Conservation (phyloP, 2,329 filamentous ascomycete species). For the Ophiocordyceps unilateralis region DNA sequence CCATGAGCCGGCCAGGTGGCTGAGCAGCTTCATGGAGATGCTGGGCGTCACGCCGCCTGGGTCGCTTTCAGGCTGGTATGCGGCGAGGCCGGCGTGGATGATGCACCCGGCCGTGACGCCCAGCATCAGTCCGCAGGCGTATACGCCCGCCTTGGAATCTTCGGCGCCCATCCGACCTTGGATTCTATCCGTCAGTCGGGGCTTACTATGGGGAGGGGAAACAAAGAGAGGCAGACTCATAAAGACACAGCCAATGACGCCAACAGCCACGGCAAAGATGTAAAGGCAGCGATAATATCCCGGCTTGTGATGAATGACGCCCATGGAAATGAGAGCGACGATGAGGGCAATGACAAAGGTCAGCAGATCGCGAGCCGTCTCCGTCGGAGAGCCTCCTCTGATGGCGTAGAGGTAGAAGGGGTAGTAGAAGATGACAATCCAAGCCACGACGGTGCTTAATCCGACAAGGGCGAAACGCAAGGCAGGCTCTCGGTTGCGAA, state of each 20-base stretch:
- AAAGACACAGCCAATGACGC: neutral
- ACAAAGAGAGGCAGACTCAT: neutral
- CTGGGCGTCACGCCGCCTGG: conserved; percentile 8
- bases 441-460: conserved; percentile 4
- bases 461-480: conserved; percentile 12
- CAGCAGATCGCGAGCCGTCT: conserved; percentile 21
- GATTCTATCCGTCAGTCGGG: neutral
- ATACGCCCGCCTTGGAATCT: neutral
- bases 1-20: conserved; percentile 15
- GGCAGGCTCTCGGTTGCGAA: conserved; percentile 7
- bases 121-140: neutral
- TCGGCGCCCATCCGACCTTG: neutral
- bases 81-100: conserved; percentile 16
- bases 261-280: neutral
- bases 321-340: neutral
- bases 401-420: conserved; percentile 33
- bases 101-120: neutral
- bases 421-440: conserved; percentile 25
- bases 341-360: conserved; percentile 17
- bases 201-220: too few relatives aligned
- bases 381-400: conserved; percentile 19
- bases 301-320: neutral
- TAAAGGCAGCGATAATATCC: neutral
- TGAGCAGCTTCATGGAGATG: conserved; percentile 16
- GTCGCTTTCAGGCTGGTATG: conserved; percentile 14